phyloP scores from a whole-genome alignment of 2,329 filamentous ascomycete genomes.

The Aureobasidium sp. region DNA sequence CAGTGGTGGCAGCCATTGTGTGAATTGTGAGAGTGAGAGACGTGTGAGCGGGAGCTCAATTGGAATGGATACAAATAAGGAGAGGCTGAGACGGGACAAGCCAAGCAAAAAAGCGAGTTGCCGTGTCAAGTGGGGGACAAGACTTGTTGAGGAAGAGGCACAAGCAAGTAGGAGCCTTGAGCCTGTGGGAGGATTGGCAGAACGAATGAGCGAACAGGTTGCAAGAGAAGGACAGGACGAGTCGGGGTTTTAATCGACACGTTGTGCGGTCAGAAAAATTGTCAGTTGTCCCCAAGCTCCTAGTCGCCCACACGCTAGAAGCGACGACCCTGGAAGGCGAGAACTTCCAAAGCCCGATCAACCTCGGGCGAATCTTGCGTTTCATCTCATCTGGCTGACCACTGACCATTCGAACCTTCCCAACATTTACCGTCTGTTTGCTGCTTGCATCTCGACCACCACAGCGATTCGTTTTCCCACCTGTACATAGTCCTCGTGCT shows the following conservation, averaged over 20 bases:
- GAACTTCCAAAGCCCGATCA: conserved; percentile 4
- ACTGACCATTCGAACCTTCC: conserved; percentile 1
- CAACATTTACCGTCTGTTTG: conserved; percentile 1
- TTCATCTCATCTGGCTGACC: conserved; percentile 4
- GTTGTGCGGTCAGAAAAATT: conserved; percentile 12
- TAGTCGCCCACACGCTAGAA: conserved; percentile 6
- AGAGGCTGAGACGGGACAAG: conserved; percentile 2
- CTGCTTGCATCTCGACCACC: background rate
- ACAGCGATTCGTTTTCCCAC: background rate
- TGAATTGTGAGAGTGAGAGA: background rate
- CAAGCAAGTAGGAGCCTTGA: background rate
- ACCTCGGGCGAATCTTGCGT: conserved; percentile 9
- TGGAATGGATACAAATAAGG: conserved; percentile 4
- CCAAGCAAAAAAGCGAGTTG: conserved; percentile 8
- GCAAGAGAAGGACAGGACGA: conserved; percentile 3
- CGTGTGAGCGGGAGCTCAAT: conserved; percentile 3
- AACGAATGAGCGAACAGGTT: conserved; percentile 8
- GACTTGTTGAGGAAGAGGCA: background rate
- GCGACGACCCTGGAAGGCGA: conserved; percentile 12
- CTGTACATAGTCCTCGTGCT: background rate
- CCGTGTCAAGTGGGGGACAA: background rate
- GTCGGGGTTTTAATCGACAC: conserved; percentile 3
- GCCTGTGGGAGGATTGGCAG: conserved; percentile 5
- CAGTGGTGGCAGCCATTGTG: conserved; percentile 37
- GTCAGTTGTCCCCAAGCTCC: conserved; percentile 4